Evolutionary conservation across 164 flowering plant genomes (phyloP).

Genomic region (Liquidambar formosana): DNA sequence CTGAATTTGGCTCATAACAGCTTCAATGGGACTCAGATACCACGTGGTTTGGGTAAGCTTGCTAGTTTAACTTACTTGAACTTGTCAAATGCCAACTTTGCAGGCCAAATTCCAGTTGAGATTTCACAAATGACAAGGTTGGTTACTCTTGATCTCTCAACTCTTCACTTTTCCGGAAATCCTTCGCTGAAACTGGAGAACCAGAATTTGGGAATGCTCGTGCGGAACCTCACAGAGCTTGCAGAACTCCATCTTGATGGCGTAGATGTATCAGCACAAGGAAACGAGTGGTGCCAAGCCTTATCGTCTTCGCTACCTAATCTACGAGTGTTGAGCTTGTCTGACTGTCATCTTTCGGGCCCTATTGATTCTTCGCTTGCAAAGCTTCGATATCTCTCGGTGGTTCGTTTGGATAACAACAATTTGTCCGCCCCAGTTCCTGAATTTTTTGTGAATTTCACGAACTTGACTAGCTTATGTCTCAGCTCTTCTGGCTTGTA

Average conservation of each 20-base stretch:
- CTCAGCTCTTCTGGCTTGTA: constrained; percentile 13
- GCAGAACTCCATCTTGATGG: constrained; percentile 10
- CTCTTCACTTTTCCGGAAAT: background rate
- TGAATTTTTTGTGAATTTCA: constrained; percentile 19
- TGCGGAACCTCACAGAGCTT: no score
- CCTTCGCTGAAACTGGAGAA: constrained; percentile 4
- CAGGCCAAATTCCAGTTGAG: constrained; percentile 10
- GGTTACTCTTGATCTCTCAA: constrained; percentile 15
- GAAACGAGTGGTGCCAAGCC: constrained; percentile 36
- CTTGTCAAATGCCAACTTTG: constrained; percentile 5
- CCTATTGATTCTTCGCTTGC: constrained; percentile 29
- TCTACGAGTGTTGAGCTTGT: constrained; percentile 38
- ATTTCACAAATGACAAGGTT: constrained; percentile 25
- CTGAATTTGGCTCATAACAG: constrained; percentile 10
- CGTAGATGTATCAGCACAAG: constrained; percentile 25
- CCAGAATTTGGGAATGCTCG: no score
- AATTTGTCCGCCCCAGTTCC: constrained; percentile 25
- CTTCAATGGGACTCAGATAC: constrained; percentile 5
- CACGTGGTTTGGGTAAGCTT: constrained; percentile 21
- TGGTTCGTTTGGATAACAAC: constrained; percentile 10
- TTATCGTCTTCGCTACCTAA: constrained; percentile 40
- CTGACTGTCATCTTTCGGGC: constrained; percentile 32
- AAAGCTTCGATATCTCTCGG: constrained; percentile 22
- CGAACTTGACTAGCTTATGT: constrained; percentile 20
- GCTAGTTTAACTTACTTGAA: constrained; percentile 5